phyloP scores from a whole-genome alignment of 352 stramenopile genomes.

The Phytophthora cryptogea region DNA sequence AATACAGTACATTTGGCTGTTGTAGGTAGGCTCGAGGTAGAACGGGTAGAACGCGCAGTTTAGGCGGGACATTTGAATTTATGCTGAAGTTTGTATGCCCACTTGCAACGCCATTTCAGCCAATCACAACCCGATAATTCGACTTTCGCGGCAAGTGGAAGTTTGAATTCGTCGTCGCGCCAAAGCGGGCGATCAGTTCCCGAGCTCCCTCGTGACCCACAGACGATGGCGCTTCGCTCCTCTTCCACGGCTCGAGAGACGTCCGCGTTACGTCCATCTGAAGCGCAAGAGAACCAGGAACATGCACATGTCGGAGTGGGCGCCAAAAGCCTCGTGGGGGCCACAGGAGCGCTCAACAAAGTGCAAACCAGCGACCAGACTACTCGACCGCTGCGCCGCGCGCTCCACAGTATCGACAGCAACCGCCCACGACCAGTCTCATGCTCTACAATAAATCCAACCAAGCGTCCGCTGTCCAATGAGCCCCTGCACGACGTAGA shows the following conservation, averaged over 20 bases:
- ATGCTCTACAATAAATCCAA: background rate
- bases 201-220: constrained; percentile 10
- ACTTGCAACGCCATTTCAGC: constrained; percentile 27
- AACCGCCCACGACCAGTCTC: constrained; percentile 13
- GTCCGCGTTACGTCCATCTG: background rate
- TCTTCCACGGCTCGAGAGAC: background rate
- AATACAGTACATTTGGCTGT: background rate
- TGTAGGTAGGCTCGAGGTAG: background rate
- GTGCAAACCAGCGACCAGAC: background rate
- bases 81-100: constrained; percentile 25
- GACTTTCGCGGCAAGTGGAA: constrained; percentile 35
- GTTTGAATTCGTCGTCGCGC: constrained; percentile 38
- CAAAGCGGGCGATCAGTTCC: constrained; percentile 23
- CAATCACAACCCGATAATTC: constrained; percentile 12
- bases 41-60: constrained; percentile 4
- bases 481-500: background rate
- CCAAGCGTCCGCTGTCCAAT: constrained; percentile 5
- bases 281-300: constrained; percentile 47
- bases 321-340: constrained; percentile 5
- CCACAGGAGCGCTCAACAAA: constrained; percentile 22
- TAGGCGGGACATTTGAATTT: constrained; percentile 19
- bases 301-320: constrained; percentile 9
- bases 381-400: constrained; percentile 17
- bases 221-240: constrained; percentile 31
- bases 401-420: constrained; percentile 40